A percentile compares a stretch with the other conserved stretches of the same genome.
Conservation (phyloP, 805 yeast species). For the Maudiozyma serrabonitensis region DNA sequence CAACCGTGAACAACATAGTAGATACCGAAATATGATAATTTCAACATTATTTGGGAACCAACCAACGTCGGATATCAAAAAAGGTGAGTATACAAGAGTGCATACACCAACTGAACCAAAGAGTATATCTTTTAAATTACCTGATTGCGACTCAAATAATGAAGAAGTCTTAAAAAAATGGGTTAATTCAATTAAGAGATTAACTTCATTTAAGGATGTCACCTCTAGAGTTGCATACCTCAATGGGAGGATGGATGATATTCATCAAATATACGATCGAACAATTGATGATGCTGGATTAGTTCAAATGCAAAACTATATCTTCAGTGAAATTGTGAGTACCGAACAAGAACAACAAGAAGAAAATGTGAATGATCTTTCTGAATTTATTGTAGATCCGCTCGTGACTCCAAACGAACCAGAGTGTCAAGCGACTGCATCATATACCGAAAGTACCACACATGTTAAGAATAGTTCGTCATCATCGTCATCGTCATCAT, state of each 20-base stretch:
- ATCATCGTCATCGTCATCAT: slow-evolving; percentile 3
- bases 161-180: not conserved
- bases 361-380: not conserved
- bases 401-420: not conserved
- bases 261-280: not conserved
- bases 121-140: not conserved
- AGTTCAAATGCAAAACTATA: not conserved
- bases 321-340: not conserved
- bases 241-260: not conserved
- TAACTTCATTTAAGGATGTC: not conserved
- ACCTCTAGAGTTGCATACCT: not conserved
- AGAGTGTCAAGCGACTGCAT: not conserved
- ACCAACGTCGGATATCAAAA: not conserved
- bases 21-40: not conserved
- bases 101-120: not conserved
- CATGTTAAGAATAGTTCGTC: not conserved
- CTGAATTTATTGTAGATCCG: not conserved
- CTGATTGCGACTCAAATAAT: not conserved
- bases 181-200: not conserved
- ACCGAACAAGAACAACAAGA: not conserved
- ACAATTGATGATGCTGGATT: not conserved
- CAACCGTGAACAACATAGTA: not conserved
- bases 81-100: not conserved
- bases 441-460: not conserved
- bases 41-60: not conserved